These are phyloP conservation scores for Daldinia eschscholtzii DNA, from an alignment of 2,329 filamentous ascomycete genomes.

Conservation along the genomic window DNA sequence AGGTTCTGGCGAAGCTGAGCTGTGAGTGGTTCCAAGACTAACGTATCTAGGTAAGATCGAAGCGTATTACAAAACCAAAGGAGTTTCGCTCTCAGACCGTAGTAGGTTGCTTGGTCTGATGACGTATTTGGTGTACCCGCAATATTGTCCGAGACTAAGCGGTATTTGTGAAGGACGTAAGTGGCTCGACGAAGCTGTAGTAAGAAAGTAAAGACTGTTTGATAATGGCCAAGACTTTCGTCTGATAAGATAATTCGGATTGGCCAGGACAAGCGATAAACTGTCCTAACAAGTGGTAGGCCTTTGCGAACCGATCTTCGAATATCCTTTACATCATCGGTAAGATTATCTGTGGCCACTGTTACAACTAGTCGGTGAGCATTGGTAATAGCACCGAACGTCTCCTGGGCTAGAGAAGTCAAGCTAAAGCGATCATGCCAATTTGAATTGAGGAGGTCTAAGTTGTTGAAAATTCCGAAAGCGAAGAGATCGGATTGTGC, in stretches of 20 bases:
- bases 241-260: constrained; percentile 79
- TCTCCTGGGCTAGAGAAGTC: constrained; percentile 80
- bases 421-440: constrained; percentile 89
- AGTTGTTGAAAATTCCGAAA: constrained; percentile 77
- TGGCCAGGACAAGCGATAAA: constrained; percentile 76
- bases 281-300: constrained; percentile 73
- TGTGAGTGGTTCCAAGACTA: constrained; percentile 75
- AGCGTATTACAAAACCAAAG: constrained; percentile 83
- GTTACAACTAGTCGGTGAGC: constrained; percentile 72
- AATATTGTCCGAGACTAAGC: constrained; percentile 59
- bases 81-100: constrained; percentile 74
- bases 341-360: constrained; percentile 58
- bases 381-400: constrained; percentile 72
- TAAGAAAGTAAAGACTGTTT: constrained; percentile 79
- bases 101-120: constrained; percentile 64
- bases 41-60: constrained; percentile 80
- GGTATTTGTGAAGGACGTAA: constrained; percentile 71
- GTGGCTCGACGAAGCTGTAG: constrained; percentile 81
- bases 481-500: constrained; percentile 75
- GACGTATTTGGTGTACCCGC: constrained; percentile 54
- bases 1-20: constrained; percentile 69
- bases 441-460: constrained; percentile 69
- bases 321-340: constrained; percentile 60
- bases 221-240: constrained; percentile 74
- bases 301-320: constrained; percentile 70